Evolutionary conservation across 2,329 filamentous ascomycete genomes (phyloP), one percentile per base, ranked within the genome.

Genomic region (Neonectria hederae): DNA sequence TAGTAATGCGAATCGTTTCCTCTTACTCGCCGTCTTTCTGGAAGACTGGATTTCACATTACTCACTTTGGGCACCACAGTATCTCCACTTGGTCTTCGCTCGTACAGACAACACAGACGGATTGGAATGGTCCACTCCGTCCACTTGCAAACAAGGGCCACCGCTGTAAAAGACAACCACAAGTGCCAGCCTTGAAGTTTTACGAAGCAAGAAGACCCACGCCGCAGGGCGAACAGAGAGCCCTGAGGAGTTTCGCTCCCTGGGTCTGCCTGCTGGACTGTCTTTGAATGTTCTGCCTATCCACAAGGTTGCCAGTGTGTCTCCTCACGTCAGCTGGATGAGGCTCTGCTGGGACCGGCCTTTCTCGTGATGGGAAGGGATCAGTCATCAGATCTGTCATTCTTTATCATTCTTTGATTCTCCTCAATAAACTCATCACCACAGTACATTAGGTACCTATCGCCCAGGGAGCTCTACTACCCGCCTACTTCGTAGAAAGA

Each of bases 101-200:
- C n/a, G 45, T 13, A 30, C 24, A 24, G 22, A 46, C 3, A 19
- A 24, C 17, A n/a, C 26, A 30, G 28, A 24, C 26, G n/a, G 26
- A 26, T n/a, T 30, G 21, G 24, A 38, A 54, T 48, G 51, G 30
- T 28, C 57, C 57, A 54, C 55, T 32, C 40, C 46, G n/a, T 42
- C 43, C 32, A 32, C 57, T 60, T 28, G 4, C 22, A 22, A 48
- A 35, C 51, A 60, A 52, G 57, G 57, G 22, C 57, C 43, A 54
- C 24, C 40, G 51, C 28, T 10, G 57, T 54, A 48, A 30, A 49
- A 53, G 14, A 59, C 24, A 48, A 40, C 28, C 40, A 53, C 21
- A 46, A 30, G 46, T 32, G n/a, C 40, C 40, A n/a, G 51, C 57
- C 57, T 54, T 48, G 49, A 51, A 46, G 46, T 51, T 17, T 60